Percentiles rank a stretch among this genome's conserved stretches.
Evolutionary conservation across 306 rosid species (phyloP).

Genomic region (Fagus sylvatica): DNA sequence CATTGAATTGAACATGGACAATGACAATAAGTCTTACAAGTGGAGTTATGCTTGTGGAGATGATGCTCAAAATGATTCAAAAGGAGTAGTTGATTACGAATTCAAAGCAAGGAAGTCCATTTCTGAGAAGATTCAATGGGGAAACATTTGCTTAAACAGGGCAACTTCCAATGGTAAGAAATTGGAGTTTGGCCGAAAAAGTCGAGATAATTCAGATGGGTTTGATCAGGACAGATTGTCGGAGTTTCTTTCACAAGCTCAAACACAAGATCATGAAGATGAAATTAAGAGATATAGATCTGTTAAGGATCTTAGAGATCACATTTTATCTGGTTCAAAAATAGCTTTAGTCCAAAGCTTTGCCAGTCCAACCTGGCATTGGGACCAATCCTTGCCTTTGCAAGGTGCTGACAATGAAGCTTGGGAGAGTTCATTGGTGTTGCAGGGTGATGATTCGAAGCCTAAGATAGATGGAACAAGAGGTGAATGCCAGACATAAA

Average conservation of each 20-base stretch:
- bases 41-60: constrained; percentile 62
- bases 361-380: constrained; percentile 33
- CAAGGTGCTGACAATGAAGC: constrained; percentile 30
- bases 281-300: constrained; percentile 40
- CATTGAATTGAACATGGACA: constrained; percentile 83
- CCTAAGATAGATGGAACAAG: constrained; percentile 29
- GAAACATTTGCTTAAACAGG: constrained; percentile 83
- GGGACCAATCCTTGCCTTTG: constrained; percentile 29
- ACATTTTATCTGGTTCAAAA: constrained; percentile 38
- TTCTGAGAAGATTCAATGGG: constrained; percentile 89
- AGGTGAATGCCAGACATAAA: constrained; percentile 26
- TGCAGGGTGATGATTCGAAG: constrained; percentile 37
- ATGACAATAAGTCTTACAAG: constrained; percentile 49
- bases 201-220: constrained; percentile 42
- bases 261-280: constrained; percentile 41
- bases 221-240: constrained; percentile 38
- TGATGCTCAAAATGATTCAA: constrained; percentile 41
- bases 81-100: constrained; percentile 54
- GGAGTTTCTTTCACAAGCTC: constrained; percentile 37
- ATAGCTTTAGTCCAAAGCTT: constrained; percentile 21
- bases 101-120: constrained; percentile 60
- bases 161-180: constrained; percentile 45
- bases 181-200: constrained; percentile 46
- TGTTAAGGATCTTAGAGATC: constrained; percentile 31
- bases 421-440: constrained; percentile 26